Conservation (phyloP, 148 eudicot species). For the Polygonum aviculare region DNA sequence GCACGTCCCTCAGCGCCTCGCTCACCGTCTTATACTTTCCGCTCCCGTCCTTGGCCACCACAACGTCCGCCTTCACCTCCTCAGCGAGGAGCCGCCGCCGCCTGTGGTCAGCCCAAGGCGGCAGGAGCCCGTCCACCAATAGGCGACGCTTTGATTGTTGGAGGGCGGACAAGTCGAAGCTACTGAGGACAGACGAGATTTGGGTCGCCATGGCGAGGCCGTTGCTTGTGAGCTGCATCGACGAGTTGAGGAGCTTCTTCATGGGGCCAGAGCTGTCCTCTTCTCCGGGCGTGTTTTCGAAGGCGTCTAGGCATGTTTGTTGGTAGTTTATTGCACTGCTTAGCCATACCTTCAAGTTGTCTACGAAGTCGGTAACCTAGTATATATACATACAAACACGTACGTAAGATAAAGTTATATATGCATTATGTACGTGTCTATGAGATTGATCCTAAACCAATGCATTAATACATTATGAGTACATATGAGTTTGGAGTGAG, state of each 20-base stretch:
- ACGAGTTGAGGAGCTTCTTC: constrained; percentile 19
- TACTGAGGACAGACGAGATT: constrained; percentile 9
- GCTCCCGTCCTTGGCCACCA: constrained; percentile 32
- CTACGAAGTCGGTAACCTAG: constrained; percentile 16
- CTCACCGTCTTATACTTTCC: constrained; percentile 29
- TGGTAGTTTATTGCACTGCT: constrained; percentile 40
- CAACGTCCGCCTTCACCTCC: constrained; percentile 18
- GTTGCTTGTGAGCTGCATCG: constrained; percentile 21
- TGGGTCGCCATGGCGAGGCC: constrained; percentile 21
- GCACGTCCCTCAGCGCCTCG: constrained; percentile 22
- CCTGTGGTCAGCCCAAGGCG: neutral
- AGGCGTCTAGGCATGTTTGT: constrained; percentile 43
- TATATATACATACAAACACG: no score
- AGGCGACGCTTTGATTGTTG: neutral
- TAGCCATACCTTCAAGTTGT: constrained; percentile 43
- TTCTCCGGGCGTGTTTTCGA: constrained; percentile 30
- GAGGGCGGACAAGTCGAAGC: constrained; percentile 2
- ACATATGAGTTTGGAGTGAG: no score
- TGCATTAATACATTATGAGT: no score
- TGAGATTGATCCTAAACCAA: no score
- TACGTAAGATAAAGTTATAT: neutral
- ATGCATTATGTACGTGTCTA: neutral
- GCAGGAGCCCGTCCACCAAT: neutral
- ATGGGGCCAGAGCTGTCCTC: constrained; percentile 22
- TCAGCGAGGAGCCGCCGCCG: neutral